These are phyloP conservation scores for Moesziomyces antarcticus DNA, from an alignment of 1,284 basidiomycete genomes.

Conservation along the genomic window DNA sequence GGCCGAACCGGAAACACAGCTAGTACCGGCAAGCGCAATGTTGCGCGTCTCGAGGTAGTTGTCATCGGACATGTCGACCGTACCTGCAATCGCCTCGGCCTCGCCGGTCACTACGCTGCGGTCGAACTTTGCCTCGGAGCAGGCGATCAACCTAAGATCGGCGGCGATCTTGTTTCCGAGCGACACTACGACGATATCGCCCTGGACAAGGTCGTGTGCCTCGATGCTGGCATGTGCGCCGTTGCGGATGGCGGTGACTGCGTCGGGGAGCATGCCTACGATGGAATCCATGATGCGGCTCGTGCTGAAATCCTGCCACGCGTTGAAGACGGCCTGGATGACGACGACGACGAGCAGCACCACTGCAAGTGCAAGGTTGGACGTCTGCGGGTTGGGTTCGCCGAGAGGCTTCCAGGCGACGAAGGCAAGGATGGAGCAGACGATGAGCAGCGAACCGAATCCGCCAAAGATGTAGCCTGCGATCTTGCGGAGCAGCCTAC, in stretches of 20 bases:
- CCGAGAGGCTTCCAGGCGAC: constrained; percentile 73
- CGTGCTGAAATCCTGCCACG: constrained; percentile 67
- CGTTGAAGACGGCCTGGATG: constrained; percentile 70
- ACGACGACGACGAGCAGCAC: constrained; percentile 69
- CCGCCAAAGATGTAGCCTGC: constrained; percentile 73
- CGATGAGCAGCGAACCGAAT: constrained; percentile 74
- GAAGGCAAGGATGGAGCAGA: constrained; percentile 72
- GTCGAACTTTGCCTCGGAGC: constrained; percentile 74
- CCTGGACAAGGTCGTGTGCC: constrained; percentile 76
- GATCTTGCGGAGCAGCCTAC: constrained; percentile 71
- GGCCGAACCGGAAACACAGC: constrained; percentile 74
- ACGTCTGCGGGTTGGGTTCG: constrained; percentile 70
- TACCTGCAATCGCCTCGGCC: constrained; percentile 72
- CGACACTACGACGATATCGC: constrained; percentile 73
- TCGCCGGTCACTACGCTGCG: constrained; percentile 75
- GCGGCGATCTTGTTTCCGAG: constrained; percentile 71
- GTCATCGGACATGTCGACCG: constrained; percentile 72
- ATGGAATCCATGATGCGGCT: constrained; percentile 70
- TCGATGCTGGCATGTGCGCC: constrained; percentile 73
- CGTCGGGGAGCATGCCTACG: constrained; percentile 71
- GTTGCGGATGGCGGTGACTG: constrained; percentile 75
- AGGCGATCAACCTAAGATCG: constrained; percentile 69
- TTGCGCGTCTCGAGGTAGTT: constrained; percentile 72
- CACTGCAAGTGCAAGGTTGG: constrained; percentile 70
- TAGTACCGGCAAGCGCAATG: constrained; percentile 76